phyloP scores from a whole-genome alignment of 1,284 basidiomycete species.

The Chondrostereum purpureum region DNA sequence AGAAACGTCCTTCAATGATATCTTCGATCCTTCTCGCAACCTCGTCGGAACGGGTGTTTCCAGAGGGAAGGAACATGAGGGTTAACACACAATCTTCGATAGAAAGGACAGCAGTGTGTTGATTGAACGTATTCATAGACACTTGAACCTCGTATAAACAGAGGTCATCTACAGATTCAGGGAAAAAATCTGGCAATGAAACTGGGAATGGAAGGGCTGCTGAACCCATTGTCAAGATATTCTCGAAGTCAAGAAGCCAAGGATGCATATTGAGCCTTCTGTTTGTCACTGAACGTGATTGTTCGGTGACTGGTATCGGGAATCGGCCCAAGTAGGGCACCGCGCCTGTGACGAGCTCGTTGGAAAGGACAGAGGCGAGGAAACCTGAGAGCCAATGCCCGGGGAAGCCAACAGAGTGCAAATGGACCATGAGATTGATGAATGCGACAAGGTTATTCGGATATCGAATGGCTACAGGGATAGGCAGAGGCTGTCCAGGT shows the following conservation, averaged over 20 bases:
- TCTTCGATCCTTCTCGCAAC: conserved; percentile 2
- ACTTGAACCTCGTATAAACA: conserved; percentile 21
- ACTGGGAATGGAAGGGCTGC: conserved; percentile 26
- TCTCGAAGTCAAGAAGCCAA: conserved; percentile 29
- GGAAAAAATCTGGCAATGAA: conserved; percentile 17
- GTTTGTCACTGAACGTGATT: conserved; percentile 13
- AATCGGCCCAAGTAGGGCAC: conserved; percentile 18
- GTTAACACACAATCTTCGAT: neutral
- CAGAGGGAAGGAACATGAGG: neutral
- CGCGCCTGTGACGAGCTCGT: conserved; percentile 21
- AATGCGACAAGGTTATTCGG: conserved; percentile 32
- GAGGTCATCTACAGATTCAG: conserved; percentile 21
- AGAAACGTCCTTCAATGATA: conserved; percentile 4
- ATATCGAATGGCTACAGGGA: conserved; percentile 25
- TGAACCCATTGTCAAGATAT: conserved; percentile 20
- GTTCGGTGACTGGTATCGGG: conserved; percentile 24
- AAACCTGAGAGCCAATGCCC: conserved; percentile 29
- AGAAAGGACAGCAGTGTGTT: neutral
- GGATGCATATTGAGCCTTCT: conserved; percentile 25
- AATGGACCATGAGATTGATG: conserved; percentile 28
- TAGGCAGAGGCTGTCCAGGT: conserved; percentile 21
- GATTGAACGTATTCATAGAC: neutral
- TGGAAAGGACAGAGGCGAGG: conserved; percentile 23
- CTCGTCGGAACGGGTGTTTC: neutral
- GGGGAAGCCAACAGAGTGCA: conserved; percentile 28